These are phyloP conservation scores for Athelia psychrophila DNA, from an alignment of 1,284 basidiomycete genomes.

Conservation along the genomic window DNA sequence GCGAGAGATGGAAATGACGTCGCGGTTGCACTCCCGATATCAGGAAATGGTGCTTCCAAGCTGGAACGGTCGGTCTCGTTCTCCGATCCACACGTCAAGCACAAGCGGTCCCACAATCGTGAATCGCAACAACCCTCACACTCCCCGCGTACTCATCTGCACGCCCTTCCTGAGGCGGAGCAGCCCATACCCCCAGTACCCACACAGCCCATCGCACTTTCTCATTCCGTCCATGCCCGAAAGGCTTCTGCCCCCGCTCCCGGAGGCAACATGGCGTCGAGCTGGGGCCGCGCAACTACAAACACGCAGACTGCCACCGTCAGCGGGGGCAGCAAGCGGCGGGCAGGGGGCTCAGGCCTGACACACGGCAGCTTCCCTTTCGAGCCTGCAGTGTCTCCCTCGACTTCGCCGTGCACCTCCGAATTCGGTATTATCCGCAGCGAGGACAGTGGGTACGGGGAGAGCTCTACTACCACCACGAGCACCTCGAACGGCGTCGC, in stretches of 20 bases:
- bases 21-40: neutral
- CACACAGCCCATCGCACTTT: too few relatives aligned
- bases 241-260: neutral
- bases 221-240: neutral
- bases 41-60: neutral
- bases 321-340: slow-evolving; percentile 8
- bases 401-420: slow-evolving; percentile 29
- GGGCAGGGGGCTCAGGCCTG: slow-evolving; percentile 28
- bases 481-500: neutral
- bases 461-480: neutral
- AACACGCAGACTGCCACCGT: neutral
- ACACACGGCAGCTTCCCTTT: slow-evolving; percentile 37
- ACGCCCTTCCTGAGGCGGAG: too few relatives aligned
- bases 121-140: neutral
- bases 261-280: neutral
- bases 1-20: neutral
- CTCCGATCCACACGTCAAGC: neutral
- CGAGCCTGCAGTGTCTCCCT: slow-evolving; percentile 38
- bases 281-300: neutral
- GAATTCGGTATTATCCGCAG: slow-evolving; percentile 2
- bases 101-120: neutral
- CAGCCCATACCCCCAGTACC: too few relatives aligned
- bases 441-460: slow-evolving; percentile 5
- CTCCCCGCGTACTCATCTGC: neutral
- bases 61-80: neutral